Evolutionary conservation across 2,329 filamentous ascomycete species (phyloP).

Genomic region (Colletotrichum simmondsii): DNA sequence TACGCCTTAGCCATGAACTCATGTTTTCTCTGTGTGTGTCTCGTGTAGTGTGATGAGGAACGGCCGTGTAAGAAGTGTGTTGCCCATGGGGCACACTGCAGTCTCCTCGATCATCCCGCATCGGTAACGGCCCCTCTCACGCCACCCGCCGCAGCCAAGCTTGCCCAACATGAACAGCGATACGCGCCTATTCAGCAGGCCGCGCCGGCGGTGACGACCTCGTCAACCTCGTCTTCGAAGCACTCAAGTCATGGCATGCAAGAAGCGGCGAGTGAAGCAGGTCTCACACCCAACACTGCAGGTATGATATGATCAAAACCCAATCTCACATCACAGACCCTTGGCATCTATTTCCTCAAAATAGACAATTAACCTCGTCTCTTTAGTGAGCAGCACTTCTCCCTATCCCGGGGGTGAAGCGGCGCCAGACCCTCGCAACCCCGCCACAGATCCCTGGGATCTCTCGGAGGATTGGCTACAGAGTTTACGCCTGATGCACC

Average conservation of each 20-base stretch:
- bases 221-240: background rate
- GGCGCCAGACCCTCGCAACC: background rate
- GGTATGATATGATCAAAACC: background rate
- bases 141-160: slow-evolving; percentile 20
- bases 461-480: slow-evolving; percentile 42
- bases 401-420: slow-evolving; percentile 1
- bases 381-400: slow-evolving; percentile 12
- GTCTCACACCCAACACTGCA: slow-evolving; percentile 23
- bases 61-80: slow-evolving; percentile 48
- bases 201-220: background rate
- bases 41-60: slow-evolving; percentile 42
- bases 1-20: background rate
- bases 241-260: background rate
- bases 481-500: slow-evolving; percentile 50
- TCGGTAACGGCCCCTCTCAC: background rate
- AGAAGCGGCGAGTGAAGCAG: slow-evolving; percentile 5
- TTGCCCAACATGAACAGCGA: background rate
- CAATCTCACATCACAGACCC: background rate
- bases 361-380: background rate
- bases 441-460: slow-evolving; percentile 33
- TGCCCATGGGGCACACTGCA: slow-evolving; percentile 48
- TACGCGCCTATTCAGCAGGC: background rate
- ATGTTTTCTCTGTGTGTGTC: background rate
- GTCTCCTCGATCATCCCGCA: slow-evolving; percentile 26
- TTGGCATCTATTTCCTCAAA: background rate